phyloP scores from a whole-genome alignment of 164 flowering plant species.

The Kingdonia uniflora region DNA sequence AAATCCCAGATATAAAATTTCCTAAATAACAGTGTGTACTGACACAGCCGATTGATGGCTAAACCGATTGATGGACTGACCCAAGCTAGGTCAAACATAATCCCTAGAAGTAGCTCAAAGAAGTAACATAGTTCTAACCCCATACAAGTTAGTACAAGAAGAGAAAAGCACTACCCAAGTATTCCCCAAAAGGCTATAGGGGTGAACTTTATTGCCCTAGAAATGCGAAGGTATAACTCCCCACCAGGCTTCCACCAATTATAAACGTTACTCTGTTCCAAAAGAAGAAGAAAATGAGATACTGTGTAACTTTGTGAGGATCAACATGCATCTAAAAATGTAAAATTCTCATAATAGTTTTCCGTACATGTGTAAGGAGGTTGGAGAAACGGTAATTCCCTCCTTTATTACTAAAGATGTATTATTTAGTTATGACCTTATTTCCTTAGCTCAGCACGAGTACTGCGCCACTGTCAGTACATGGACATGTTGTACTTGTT shows the following conservation, averaged over 20 bases:
- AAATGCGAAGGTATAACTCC: constrained; percentile 29
- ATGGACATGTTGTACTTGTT: no score
- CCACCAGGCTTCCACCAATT: constrained; percentile 90
- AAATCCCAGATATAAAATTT: neutral
- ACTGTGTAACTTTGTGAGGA: neutral
- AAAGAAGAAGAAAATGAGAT: neutral
- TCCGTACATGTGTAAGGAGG: no score
- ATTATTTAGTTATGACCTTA: no score
- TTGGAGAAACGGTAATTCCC: no score
- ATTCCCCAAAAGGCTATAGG: constrained; percentile 86
- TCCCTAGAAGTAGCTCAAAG: neutral
- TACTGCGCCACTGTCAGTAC: no score
- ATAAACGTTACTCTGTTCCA: constrained; percentile 52
- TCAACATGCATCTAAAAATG: no score
- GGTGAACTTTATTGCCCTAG: constrained; percentile 68
- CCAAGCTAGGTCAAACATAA: neutral
- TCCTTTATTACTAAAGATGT: no score
- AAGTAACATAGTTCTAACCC: neutral
- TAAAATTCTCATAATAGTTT: no score
- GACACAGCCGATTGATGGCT: neutral
- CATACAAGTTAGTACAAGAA: neutral
- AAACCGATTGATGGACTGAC: neutral
- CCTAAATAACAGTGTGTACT: neutral
- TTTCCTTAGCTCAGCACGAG: no score
- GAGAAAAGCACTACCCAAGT: constrained; percentile 40